Evolutionary conservation across 2,329 filamentous ascomycete species (phyloP).

Genomic region (Penicillium capsulatum): DNA sequence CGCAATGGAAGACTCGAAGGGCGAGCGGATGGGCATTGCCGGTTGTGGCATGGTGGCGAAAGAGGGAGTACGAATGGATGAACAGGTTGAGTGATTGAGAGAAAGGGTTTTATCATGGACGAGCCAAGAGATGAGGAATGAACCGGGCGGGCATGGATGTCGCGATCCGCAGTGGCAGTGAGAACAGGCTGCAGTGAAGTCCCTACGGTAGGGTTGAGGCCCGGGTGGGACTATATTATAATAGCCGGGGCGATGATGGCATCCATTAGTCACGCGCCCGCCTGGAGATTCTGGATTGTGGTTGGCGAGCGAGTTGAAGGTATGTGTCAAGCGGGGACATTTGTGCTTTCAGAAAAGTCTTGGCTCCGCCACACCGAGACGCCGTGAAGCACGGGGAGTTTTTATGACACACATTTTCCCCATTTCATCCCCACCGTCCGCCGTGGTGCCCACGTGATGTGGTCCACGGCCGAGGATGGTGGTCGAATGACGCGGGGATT

Average conservation of each 20-base stretch:
- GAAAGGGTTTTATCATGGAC: conserved; percentile 10
- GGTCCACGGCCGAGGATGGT: background rate
- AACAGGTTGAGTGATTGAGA: conserved; percentile 4
- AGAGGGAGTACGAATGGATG: conserved; percentile 4
- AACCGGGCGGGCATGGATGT: conserved; percentile 12
- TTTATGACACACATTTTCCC: conserved; percentile 18
- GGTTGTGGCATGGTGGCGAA: conserved; percentile 20
- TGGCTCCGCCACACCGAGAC: conserved; percentile 13
- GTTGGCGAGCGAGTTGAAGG: background rate
- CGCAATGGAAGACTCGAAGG: conserved; percentile 70
- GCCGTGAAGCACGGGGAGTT: conserved; percentile 9
- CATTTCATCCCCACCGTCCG: background rate
- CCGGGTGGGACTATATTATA: too few relatives aligned
- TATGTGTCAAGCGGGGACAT: conserved; percentile 18
- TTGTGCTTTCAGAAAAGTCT: conserved; percentile 2
- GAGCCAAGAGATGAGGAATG: conserved; percentile 5
- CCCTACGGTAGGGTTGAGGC: too few relatives aligned
- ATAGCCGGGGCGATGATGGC: conserved; percentile 18
- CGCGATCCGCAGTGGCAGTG: conserved; percentile 7
- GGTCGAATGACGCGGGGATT: conserved; percentile 2
- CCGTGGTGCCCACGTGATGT: conserved; percentile 5
- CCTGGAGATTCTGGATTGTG: background rate
- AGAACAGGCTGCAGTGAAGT: conserved; percentile 14
- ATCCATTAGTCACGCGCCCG: conserved; percentile 16
- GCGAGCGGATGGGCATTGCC: conserved; percentile 51